These are phyloP conservation scores for Zygosaccharomyces sapae DNA, from an alignment of 1,139 yeast genomes.

Conservation along the genomic window DNA sequence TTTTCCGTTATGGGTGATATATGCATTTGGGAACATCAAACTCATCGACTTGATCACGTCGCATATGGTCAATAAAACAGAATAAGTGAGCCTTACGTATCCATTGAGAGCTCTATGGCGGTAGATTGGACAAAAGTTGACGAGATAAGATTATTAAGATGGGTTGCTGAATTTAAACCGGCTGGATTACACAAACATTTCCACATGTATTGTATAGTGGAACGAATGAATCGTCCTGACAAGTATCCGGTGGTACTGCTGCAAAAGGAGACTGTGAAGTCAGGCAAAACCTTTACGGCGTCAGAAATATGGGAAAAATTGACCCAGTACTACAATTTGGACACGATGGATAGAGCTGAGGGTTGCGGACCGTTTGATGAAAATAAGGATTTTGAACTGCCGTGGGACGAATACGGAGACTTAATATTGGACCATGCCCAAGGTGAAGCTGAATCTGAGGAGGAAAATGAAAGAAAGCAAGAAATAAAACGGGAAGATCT, in stretches of 20 bases:
- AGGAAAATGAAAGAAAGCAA: constrained; percentile 4
- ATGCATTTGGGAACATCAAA: not conserved
- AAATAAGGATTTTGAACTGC: constrained; percentile 40
- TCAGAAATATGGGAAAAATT: constrained; percentile 59
- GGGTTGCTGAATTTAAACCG: constrained; percentile 69
- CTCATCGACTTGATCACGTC: not conserved
- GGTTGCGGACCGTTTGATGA: constrained; percentile 25
- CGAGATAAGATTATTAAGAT: constrained; percentile 60
- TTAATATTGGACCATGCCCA: constrained; percentile 41
- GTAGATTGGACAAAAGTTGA: constrained; percentile 55
- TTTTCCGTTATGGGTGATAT: constrained; percentile 4
- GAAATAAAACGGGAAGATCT: not conserved
- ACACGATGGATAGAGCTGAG: constrained; percentile 53
- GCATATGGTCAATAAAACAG: not conserved
- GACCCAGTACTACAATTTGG: constrained; percentile 49
- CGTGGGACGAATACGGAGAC: constrained; percentile 45
- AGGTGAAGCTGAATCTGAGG: constrained; percentile 20
- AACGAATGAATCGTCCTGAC: constrained; percentile 45
- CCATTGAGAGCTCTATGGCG: constrained; percentile 23
- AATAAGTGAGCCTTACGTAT: not conserved
- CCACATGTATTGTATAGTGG: constrained; percentile 54
- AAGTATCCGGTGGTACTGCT: constrained; percentile 29
- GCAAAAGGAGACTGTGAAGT: constrained; percentile 31
- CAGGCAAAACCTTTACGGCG: constrained; percentile 39
- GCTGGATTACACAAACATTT: constrained; percentile 51